These are phyloP conservation scores for Citropsis articulata DNA, from an alignment of 345 rosid species.

Conservation along the genomic window DNA sequence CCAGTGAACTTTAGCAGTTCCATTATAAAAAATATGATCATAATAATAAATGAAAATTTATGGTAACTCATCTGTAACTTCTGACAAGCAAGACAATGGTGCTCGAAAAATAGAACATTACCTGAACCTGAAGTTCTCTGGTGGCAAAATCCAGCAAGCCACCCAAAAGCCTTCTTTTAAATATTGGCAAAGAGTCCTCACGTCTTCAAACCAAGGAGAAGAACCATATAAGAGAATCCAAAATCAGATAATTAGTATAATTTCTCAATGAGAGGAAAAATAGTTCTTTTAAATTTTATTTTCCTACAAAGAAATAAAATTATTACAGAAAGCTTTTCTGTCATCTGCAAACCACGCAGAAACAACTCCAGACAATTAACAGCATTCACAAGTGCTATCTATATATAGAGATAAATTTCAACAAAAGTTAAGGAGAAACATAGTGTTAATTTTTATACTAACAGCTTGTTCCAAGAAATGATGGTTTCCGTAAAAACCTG, in stretches of 20 bases:
- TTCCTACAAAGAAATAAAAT: neutral
- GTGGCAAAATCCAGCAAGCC: slow-evolving; percentile 96
- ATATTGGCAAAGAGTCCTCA: slow-evolving; percentile 91
- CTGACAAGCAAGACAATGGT: neutral
- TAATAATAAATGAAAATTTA: neutral
- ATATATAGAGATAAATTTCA: neutral
- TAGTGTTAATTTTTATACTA: neutral
- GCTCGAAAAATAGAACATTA: slow-evolving; percentile 20
- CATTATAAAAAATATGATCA: neutral
- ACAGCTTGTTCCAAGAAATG: neutral
- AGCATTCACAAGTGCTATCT: neutral
- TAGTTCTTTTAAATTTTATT: neutral
- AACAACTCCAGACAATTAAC: neutral
- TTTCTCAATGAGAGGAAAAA: neutral
- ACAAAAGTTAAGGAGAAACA: neutral
- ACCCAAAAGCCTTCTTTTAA: slow-evolving; percentile 94
- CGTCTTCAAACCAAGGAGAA: slow-evolving; percentile 58
- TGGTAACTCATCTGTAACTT: neutral
- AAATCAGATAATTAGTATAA: slow-evolving; percentile 7
- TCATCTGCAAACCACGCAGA: neutral
- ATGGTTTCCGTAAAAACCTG: neutral
- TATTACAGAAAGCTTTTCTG: neutral
- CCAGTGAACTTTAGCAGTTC: neutral
- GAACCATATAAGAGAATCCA: slow-evolving; percentile 17
- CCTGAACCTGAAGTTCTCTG: slow-evolving; percentile 98